phyloP scores from a whole-genome alignment of 2,329 filamentous ascomycete genomes.

The Pseudopithomyces chartarum region DNA sequence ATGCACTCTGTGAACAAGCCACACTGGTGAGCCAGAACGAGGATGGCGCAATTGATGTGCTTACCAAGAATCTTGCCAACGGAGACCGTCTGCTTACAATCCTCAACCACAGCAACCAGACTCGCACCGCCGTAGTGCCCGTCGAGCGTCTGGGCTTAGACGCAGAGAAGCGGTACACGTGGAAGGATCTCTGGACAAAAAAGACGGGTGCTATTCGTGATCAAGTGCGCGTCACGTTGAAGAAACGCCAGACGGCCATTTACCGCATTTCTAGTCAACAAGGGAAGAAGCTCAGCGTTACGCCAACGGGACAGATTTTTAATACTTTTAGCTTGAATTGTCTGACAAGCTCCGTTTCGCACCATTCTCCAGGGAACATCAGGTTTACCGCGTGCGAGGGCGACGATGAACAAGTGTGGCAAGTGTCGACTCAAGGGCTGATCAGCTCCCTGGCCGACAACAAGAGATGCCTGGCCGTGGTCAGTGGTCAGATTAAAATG shows the following conservation, averaged over 20 bases:
- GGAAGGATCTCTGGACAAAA: conserved; percentile 54
- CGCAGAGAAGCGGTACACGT: conserved; percentile 32
- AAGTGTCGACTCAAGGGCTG: conserved; percentile 36
- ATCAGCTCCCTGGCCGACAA: conserved; percentile 46
- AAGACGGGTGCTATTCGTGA: conserved; percentile 25
- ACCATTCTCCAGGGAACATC: conserved; percentile 15
- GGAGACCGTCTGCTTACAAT: conserved; percentile 55
- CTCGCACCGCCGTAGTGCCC: conserved; percentile 37
- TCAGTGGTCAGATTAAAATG: conserved; percentile 21
- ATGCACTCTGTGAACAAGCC: conserved; percentile 50
- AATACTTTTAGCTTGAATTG: conserved; percentile 54
- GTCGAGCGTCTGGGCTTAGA: conserved; percentile 47
- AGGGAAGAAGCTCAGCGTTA: conserved; percentile 23
- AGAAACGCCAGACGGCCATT: conserved; percentile 49
- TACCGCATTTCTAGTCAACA: conserved; percentile 44
- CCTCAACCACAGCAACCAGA: conserved; percentile 49
- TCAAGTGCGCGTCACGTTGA: conserved; percentile 35
- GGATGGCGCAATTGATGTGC: conserved; percentile 50
- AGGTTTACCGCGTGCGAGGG: conserved; percentile 47
- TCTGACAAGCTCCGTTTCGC: conserved; percentile 42
- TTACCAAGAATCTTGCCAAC: conserved; percentile 54
- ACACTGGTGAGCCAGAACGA: conserved; percentile 55
- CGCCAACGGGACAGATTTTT: conserved; percentile 57
- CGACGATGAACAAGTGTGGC: conserved; percentile 52
- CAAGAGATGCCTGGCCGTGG: conserved; percentile 37